Evolutionary conservation across 2,329 filamentous ascomycete genomes (phyloP), one percentile per base, ranked within the genome.

Genomic region (Colletotrichum orbiculare): DNA sequence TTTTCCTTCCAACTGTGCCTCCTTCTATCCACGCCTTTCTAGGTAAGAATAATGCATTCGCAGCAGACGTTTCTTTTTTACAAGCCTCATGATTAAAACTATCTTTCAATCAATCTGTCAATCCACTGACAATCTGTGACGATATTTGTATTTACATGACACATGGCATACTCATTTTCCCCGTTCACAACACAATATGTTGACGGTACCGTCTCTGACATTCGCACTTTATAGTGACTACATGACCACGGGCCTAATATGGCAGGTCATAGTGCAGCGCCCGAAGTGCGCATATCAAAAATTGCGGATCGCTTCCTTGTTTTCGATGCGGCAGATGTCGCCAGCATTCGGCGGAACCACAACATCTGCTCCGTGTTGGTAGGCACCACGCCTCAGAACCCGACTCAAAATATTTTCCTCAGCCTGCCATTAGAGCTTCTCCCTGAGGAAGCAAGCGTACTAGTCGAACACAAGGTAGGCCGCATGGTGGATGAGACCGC

Each of bases 341-440:
- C 91, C 71, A 86, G 90, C 75, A 83, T 97, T 68, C 91, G 96
- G 69, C 89, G 92, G 67, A 83, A 88, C 71, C 87, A 97, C 80
- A 89, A 93, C 75, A 93, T 97, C 72, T 94, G 91, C 73, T 94
- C 94, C 68, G 91, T 96, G 38, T 84, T 97, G 60, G 89, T 92
- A 65, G 96, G 96, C 62, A 94, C 92, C 8, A 88, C 97, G 37
- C 95, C 96, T 2, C 94, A 98, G 78, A 90, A 93, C 62, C 94
- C 94, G 6, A 95, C 96, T 71, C 96, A 99, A 79, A 98, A 97
- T 79, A 87, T 97, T 63, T 98, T 98, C 75, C 86, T 95, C 64
- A 93, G 94, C 49, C 81, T 98, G 54, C 96, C 96, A 3, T 81
- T 98, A 34, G 91, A 97, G 81, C 83, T 99, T 48, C 92, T 96